These are phyloP conservation scores for Nemania sp. DNA, from an alignment of 2,329 filamentous ascomycete species.

Conservation along the genomic window DNA sequence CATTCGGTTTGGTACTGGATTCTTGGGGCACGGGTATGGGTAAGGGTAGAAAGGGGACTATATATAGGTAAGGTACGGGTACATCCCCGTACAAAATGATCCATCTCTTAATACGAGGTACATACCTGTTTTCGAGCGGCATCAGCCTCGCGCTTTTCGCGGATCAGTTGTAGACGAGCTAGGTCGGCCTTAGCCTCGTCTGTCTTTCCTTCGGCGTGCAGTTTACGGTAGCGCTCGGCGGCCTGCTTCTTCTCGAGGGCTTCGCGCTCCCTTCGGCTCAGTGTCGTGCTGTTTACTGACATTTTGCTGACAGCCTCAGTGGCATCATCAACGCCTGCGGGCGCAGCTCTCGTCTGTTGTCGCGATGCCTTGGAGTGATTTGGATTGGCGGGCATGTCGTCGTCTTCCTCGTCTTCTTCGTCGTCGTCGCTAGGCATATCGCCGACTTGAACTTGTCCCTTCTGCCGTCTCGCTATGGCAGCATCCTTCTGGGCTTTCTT, in stretches of 20 bases:
- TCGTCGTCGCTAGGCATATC: slow-evolving; percentile 81
- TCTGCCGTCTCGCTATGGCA: slow-evolving; percentile 81
- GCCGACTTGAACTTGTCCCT: slow-evolving; percentile 80
- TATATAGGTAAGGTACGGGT: background rate
- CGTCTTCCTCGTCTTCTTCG: slow-evolving; percentile 55
- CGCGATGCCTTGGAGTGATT: slow-evolving; percentile 86
- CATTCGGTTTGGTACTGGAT: background rate
- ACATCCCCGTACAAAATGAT: background rate
- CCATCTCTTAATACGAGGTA: background rate
- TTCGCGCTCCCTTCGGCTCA: slow-evolving; percentile 71
- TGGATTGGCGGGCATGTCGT: slow-evolving; percentile 85
- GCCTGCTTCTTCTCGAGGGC: slow-evolving; percentile 87
- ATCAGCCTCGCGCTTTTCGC: slow-evolving; percentile 87
- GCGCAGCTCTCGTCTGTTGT: slow-evolving; percentile 64
- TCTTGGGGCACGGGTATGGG: too few species aligned
- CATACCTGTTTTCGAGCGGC: slow-evolving; percentile 80
- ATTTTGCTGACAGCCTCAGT: slow-evolving; percentile 69
- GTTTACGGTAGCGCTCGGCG: slow-evolving; percentile 89
- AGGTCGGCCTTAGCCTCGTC: slow-evolving; percentile 93
- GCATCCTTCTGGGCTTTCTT: slow-evolving; percentile 94
- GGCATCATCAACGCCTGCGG: slow-evolving; percentile 60
- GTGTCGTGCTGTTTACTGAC: slow-evolving; percentile 62
- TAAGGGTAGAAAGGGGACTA: too few species aligned
- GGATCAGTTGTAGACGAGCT: slow-evolving; percentile 82
- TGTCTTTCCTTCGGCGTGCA: slow-evolving; percentile 95